phyloP scores from a whole-genome alignment of 208 protist species.

The Trypanosoma conorhini region DNA sequence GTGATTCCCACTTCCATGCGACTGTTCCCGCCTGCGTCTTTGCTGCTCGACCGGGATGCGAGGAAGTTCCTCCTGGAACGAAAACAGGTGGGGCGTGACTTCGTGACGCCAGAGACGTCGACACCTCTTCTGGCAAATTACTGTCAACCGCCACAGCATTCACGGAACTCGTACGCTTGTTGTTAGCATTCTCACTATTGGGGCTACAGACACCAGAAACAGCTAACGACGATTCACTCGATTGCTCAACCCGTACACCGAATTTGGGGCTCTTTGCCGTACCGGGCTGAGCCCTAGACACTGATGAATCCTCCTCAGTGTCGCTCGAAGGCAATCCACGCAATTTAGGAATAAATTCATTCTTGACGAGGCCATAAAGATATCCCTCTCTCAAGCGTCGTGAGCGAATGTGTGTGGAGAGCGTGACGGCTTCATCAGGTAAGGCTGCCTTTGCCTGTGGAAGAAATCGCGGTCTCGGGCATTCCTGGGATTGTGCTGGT shows the following conservation, averaged over 20 bases:
- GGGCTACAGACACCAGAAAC: background rate
- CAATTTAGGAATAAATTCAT: slow-evolving; percentile 28
- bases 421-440: background rate
- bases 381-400: slow-evolving; percentile 5
- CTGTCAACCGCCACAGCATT: background rate
- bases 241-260: background rate
- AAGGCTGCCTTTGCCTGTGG: background rate
- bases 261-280: background rate
- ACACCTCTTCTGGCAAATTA: background rate
- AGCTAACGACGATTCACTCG: background rate
- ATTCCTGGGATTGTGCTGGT: background rate
- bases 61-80: background rate
- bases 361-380: slow-evolving; percentile 23
- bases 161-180: background rate
- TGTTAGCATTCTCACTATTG: background rate
- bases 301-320: slow-evolving; percentile 8
- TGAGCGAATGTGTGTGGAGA: slow-evolving; percentile 24
- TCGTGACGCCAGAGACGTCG: background rate
- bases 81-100: background rate
- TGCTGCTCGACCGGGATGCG: background rate
- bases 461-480: background rate
- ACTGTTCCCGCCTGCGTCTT: background rate
- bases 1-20: background rate
- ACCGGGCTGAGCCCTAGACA: background rate
- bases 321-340: slow-evolving; percentile 13